A percentile compares a stretch with the other conserved stretches of the same genome.
phyloP scores from a whole-genome alignment of 73 alveolate genomes.

The Paramecium caudatum region DNA sequence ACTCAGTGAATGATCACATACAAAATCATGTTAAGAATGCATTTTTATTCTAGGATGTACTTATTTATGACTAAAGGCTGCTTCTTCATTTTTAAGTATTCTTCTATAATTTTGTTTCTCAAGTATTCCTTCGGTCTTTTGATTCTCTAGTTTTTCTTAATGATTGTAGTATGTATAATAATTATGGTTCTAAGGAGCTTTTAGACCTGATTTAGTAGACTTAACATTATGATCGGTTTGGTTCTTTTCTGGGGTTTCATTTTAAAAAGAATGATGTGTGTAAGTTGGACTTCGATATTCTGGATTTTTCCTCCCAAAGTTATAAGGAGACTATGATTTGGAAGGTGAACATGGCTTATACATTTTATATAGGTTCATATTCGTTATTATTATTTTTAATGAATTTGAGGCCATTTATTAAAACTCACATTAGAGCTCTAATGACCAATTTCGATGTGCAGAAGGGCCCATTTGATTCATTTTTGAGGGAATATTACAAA shows the following conservation, averaged over 20 bases:
- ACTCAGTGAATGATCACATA: constrained; percentile 3
- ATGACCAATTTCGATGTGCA: constrained; percentile 16
- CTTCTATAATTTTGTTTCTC: neutral
- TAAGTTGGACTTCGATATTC: constrained; percentile 10
- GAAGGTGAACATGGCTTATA: neutral
- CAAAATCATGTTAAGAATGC: neutral
- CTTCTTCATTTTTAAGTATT: neutral
- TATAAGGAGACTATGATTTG: constrained; percentile 51
- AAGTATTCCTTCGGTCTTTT: constrained; percentile 22
- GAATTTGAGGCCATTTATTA: constrained; percentile 62
- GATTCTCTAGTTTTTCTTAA: neutral
- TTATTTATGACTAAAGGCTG: too few species aligned
- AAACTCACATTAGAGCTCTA: constrained; percentile 17
- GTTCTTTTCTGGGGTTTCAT: too few species aligned
- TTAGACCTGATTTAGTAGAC: neutral
- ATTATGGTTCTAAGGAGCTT: neutral
- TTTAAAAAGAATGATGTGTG: neutral
- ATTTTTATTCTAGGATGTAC: neutral
- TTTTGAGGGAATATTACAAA: constrained; percentile 66
- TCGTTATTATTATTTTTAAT: constrained; percentile 16
- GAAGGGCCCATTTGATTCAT: constrained; percentile 69
- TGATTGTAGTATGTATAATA: constrained; percentile 16
- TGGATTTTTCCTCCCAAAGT: constrained; percentile 19
- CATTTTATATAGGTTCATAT: constrained; percentile 31
- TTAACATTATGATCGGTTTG: too few species aligned